Base-by-base conservation (phyloP, 164 flowering plant genomes). In the Umbellularia californica region DNA sequence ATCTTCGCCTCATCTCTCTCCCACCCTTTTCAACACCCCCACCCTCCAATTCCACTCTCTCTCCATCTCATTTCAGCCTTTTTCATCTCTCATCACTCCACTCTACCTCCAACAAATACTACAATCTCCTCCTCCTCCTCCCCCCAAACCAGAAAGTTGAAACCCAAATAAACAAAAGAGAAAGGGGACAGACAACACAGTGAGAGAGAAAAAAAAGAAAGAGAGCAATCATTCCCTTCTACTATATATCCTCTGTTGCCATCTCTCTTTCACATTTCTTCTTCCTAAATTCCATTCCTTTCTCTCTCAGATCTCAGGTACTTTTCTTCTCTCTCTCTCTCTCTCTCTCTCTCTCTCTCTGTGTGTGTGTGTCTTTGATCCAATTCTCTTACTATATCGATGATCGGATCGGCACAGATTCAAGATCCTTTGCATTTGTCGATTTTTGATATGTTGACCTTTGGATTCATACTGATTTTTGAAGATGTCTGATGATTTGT, bases 181-280 rank as follows among this genome's bases (percentile, higher is more conserved):
- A 30, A 30, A 30, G 33, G 33, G 33, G 33, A 30, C 33, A 30
- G 33, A 30, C 5, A 30, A 28, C 4, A 28, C 4, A 28, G 30
- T 2, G 13, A 69, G 51, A 58, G 15, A 50, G 35, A 14, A 41
- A 58, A 71, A 65, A 71, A 50, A 58, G 65, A 51, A 25, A 71
- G 66, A 33, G 66, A 33, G 65, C 65, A 71, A 71, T 71, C 73
- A 71, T 71, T 71, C 33, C 55, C 65, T 58, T 58, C 47, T 41
- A 24, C 28, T 71, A 27, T 71, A 71, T 71, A 27, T 58, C 19
- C 35, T 47, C 41, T 30, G 22, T 71, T 71, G 28, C 65, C 64
- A 58, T n/a, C 24, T 6, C 73, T 58, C 50, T 35, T 2, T 2
- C 47, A 28, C 72, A 24, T 23, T 69, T 60, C 50, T 58, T 30